Conservation (phyloP, 2,329 filamentous ascomycete species). For the Trichoderma gracile region DNA sequence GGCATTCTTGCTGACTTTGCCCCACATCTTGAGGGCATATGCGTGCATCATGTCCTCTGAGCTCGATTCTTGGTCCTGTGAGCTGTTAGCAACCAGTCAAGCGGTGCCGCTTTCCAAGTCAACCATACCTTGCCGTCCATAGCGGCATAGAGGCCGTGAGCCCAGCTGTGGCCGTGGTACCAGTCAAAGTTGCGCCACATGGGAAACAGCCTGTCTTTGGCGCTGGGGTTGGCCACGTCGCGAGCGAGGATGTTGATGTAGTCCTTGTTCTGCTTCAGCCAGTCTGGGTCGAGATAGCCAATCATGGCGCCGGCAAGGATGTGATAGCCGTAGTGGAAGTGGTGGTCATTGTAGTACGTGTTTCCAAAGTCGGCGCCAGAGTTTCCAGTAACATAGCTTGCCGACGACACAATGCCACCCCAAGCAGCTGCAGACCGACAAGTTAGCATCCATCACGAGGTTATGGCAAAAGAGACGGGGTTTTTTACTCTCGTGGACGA, state of each 20-base stretch:
- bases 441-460: not conserved
- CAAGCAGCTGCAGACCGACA: slow-evolving; percentile 54
- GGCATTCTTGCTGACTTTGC: slow-evolving; percentile 69
- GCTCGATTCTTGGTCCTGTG: slow-evolving; percentile 75
- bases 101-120: no score
- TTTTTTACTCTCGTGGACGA: slow-evolving; percentile 62
- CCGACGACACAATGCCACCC: slow-evolving; percentile 79
- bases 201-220: slow-evolving; percentile 73
- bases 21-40: slow-evolving; percentile 95
- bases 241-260: slow-evolving; percentile 84
- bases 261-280: slow-evolving; percentile 70
- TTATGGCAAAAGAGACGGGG: not conserved
- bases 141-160: slow-evolving; percentile 71
- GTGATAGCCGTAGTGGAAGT: slow-evolving; percentile 84
- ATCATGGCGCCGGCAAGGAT: slow-evolving; percentile 84
- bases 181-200: slow-evolving; percentile 86
- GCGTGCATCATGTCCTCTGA: slow-evolving; percentile 87
- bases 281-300: slow-evolving; percentile 72
- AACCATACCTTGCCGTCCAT: slow-evolving; percentile 69
- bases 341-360: slow-evolving; percentile 76
- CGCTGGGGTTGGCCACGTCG: slow-evolving; percentile 75
- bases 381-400: slow-evolving; percentile 69
- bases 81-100: not conserved
- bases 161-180: slow-evolving; percentile 95
- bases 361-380: slow-evolving; percentile 84